A percentile compares a stretch with the other conserved stretches of the same genome.
phyloP scores from a whole-genome alignment of 1,284 basidiomycete species.

The Sanghuangporus baumii region DNA sequence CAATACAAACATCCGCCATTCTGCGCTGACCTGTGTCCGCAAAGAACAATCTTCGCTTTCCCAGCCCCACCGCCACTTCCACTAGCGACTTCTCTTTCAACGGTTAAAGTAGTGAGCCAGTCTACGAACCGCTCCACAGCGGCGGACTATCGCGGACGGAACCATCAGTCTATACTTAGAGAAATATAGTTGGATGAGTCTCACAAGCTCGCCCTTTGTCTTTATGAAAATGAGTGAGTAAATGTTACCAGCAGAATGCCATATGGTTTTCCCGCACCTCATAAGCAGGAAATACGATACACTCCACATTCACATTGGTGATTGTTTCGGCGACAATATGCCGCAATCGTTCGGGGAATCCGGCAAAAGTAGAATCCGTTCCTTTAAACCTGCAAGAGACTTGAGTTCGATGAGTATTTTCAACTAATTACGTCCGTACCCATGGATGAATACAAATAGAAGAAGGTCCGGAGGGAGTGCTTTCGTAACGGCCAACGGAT shows the following conservation, averaged over 20 bases:
- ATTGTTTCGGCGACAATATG: slow-evolving; percentile 68
- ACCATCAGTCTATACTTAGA: background rate
- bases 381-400: slow-evolving; percentile 54
- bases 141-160: slow-evolving; percentile 46
- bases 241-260: background rate
- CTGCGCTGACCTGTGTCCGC: slow-evolving; percentile 76
- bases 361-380: slow-evolving; percentile 70
- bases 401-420: background rate
- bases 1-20: background rate
- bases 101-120: slow-evolving; percentile 80
- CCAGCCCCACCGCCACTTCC: slow-evolving; percentile 68
- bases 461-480: slow-evolving; percentile 36
- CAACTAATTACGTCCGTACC: slow-evolving; percentile 35
- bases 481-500: background rate
- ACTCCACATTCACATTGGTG: slow-evolving; percentile 55
- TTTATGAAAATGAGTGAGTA: slow-evolving; percentile 24
- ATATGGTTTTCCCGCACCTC: slow-evolving; percentile 47
- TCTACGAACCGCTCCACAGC: slow-evolving; percentile 82
- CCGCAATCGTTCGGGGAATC: slow-evolving; percentile 71
- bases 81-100: slow-evolving; percentile 70
- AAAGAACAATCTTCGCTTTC: slow-evolving; percentile 77
- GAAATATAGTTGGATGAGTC: slow-evolving; percentile 23
- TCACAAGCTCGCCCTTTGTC: slow-evolving; percentile 85
- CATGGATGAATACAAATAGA: slow-evolving; percentile 45
- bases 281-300: slow-evolving; percentile 83